phyloP scores from a whole-genome alignment of 805 yeast species.

The Dipodascopsis uninucleata region DNA sequence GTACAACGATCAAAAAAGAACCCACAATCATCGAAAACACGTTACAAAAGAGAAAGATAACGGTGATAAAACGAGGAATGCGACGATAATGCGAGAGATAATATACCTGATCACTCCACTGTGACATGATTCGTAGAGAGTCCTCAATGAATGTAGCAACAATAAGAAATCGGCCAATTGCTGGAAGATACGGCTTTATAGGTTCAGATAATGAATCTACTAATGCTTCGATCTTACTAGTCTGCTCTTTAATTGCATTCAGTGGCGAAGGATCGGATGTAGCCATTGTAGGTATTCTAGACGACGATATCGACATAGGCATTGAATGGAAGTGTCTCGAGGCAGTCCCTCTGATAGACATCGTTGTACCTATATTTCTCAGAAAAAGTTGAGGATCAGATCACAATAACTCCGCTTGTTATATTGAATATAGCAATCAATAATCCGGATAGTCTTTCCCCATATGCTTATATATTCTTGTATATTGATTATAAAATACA shows the following conservation, averaged over 20 bases:
- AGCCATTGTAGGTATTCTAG: slow-evolving; percentile 18
- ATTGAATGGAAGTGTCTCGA: slow-evolving; percentile 28
- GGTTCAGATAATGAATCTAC: slow-evolving; percentile 27
- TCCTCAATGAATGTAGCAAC: slow-evolving; percentile 95
- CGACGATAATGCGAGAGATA: slow-evolving; percentile 78
- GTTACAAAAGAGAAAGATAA: slow-evolving; percentile 62
- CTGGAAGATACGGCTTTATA: slow-evolving; percentile 54
- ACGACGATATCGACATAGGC: slow-evolving; percentile 26
- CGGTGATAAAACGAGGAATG: slow-evolving; percentile 70
- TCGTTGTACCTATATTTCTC: neutral
- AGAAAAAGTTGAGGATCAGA: neutral
- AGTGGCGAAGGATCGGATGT: slow-evolving; percentile 27
- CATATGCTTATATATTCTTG: no score
- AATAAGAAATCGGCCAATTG: slow-evolving; percentile 81
- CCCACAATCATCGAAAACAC: slow-evolving; percentile 68
- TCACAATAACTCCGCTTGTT: neutral
- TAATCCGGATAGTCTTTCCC: no score
- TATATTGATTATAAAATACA: no score
- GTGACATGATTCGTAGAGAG: slow-evolving; percentile 72
- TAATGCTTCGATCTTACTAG: slow-evolving; percentile 22
- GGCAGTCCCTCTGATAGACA: slow-evolving; percentile 28
- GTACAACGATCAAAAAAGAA: slow-evolving; percentile 64
- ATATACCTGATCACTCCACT: slow-evolving; percentile 88
- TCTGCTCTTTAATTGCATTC: slow-evolving; percentile 23
- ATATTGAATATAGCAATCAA: no score